Percentiles rank a stretch among this genome's conserved stretches.
Evolutionary conservation across 2,329 filamentous ascomycete species (phyloP).

Genomic region (Didymella sp.): DNA sequence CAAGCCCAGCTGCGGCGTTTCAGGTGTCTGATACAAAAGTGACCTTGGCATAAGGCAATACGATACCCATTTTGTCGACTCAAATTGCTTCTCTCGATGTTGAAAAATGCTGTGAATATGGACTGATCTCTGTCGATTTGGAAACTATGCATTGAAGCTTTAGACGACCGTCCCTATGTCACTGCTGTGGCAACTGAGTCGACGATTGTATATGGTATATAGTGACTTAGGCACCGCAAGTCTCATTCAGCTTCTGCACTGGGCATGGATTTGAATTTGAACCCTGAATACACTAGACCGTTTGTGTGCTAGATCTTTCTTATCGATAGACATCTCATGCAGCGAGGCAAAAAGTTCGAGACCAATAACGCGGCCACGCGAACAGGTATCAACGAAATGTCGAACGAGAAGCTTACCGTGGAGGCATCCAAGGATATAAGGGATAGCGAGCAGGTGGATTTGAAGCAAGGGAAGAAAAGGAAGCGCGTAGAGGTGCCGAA

Average conservation of each 20-base stretch:
- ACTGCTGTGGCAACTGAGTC: too few relatives aligned
- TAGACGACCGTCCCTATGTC: background rate
- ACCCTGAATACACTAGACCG: background rate
- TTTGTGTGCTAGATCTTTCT: slow-evolving; percentile 4
- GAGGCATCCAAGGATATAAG: background rate
- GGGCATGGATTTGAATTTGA: background rate
- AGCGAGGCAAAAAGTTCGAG: slow-evolving; percentile 33
- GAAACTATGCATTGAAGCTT: background rate
- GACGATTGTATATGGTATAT: too few relatives aligned
- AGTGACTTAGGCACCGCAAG: background rate
- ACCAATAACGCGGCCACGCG: slow-evolving; percentile 1
- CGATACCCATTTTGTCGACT: slow-evolving; percentile 29
- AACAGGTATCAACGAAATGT: slow-evolving; percentile 22
- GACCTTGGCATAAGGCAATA: slow-evolving; percentile 36
- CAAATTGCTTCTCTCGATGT: background rate
- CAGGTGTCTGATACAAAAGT: slow-evolving; percentile 40
- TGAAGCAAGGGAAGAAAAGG: slow-evolving; percentile 42
- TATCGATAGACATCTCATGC: slow-evolving; percentile 34
- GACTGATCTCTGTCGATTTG: too few relatives aligned
- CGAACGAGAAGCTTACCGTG: slow-evolving; percentile 19
- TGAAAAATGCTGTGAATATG: background rate
- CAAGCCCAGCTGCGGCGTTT: slow-evolving; percentile 43
- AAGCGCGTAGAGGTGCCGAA: slow-evolving; percentile 36
- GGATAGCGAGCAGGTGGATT: background rate
- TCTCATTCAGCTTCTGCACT: background rate